Evolutionary conservation across 306 rosid genomes (phyloP), one percentile per base, ranked within the genome.

Genomic region (Morella rubra): DNA sequence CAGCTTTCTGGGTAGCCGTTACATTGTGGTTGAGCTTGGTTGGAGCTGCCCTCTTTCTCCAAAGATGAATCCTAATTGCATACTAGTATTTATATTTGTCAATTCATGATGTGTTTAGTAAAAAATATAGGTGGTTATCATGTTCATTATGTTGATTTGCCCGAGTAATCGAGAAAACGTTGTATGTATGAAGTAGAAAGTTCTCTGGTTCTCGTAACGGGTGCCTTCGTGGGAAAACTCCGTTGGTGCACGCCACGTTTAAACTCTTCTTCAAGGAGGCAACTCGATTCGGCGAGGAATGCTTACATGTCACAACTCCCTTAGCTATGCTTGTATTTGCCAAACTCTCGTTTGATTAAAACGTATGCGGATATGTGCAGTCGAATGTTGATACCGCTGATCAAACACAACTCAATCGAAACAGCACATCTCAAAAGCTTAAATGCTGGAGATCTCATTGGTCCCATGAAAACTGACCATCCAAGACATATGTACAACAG

Each of bases 11-110:
- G 98, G 79, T 89, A 45, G 93, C 90, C 62, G 86, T 95, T 83
- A 87, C 93, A 50, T 7, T 95, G 65, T 95, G 98, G 97, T n/a
- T 95, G 84, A 96, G 91, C 74, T 80, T 95, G 81, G 97, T 92
- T 79, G 98, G 97, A 79, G 90, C 97, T 60, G 92, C 93, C 45
- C 82, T 94, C 76, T 32, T 89, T 77, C 86, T 88, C 82, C 97
- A 92, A 81, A 88, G 83, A 82, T 95, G 84, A 92, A 87, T 14
- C 59, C 72, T 54, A 69, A 67, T 22, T 53, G 24, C 37, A 64
- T 80, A 76, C 37, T 22, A 16, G 44, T 24, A 40, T 67, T 75
- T 47, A 74, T 75, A 75, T 78, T 59, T 81, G 81, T 73, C 77
- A 58, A 53, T 80, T 42, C 73, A 77, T 87, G 77, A 76, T 64